A percentile compares a stretch with the other conserved stretches of the same genome.
phyloP scores from a whole-genome alignment of 2,329 filamentous ascomycete species.

The Fusarium duplospermum region DNA sequence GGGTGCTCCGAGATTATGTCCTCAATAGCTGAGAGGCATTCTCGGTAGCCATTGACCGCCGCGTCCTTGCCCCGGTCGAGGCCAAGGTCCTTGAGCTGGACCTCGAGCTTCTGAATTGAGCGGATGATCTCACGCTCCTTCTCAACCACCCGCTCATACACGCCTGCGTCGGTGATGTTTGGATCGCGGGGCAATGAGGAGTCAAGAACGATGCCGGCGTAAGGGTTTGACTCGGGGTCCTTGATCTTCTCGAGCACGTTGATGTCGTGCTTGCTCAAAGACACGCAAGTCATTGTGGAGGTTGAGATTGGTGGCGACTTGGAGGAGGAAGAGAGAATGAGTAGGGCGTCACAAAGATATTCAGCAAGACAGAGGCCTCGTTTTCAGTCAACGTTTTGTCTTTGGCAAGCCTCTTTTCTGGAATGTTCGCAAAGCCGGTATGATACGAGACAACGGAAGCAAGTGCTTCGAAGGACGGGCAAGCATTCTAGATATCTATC shows the following conservation, averaged over 20 bases:
- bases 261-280: slow-evolving; percentile 68
- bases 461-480: slow-evolving; percentile 14
- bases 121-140: slow-evolving; percentile 66
- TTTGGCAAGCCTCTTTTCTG: slow-evolving; percentile 8
- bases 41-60: slow-evolving; percentile 58
- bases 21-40: slow-evolving; percentile 62
- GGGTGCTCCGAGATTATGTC: slow-evolving; percentile 68
- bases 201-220: slow-evolving; percentile 65
- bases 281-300: slow-evolving; percentile 58
- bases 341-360: neutral
- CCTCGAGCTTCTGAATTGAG: slow-evolving; percentile 66
- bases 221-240: slow-evolving; percentile 72
- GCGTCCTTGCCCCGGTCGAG: slow-evolving; percentile 50
- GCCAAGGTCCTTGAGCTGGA: slow-evolving; percentile 59
- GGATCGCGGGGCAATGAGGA: slow-evolving; percentile 67
- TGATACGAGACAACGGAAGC: slow-evolving; percentile 18
- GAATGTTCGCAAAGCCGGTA: slow-evolving; percentile 3
- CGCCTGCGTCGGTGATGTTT: slow-evolving; percentile 60
- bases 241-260: slow-evolving; percentile 75
- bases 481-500: slow-evolving; percentile 29
- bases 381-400: neutral
- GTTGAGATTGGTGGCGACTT: slow-evolving; percentile 19
- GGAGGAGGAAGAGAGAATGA: neutral
- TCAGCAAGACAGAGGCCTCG: slow-evolving; percentile 7
- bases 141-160: slow-evolving; percentile 63